phyloP scores from a whole-genome alignment of 2,329 filamentous ascomycete species.

The Aspergillaceae sp. region DNA sequence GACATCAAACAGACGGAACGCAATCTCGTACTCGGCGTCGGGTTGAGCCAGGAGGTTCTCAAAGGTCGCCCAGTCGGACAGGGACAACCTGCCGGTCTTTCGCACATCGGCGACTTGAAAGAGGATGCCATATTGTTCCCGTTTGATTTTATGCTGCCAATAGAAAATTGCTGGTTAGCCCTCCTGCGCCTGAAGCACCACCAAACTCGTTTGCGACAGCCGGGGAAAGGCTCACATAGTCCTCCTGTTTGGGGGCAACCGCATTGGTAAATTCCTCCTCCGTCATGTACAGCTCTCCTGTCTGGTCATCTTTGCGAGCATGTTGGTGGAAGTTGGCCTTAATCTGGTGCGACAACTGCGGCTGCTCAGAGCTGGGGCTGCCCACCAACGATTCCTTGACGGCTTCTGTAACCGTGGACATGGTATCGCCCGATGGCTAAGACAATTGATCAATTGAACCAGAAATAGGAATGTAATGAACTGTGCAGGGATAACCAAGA shows the following conservation, averaged over 20 bases:
- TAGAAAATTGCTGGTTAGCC: conserved; percentile 6
- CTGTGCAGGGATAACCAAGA: conserved; percentile 8
- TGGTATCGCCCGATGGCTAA: conserved; percentile 14
- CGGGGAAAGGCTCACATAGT: conserved; percentile 65
- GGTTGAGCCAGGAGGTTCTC: conserved; percentile 89
- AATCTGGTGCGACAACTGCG: conserved; percentile 63
- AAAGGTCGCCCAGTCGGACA: conserved; percentile 86
- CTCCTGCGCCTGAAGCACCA: background rate
- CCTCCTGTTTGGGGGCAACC: conserved; percentile 74
- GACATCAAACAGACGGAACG: conserved; percentile 90
- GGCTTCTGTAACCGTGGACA: conserved; percentile 53
- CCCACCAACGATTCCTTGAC: conserved; percentile 77
- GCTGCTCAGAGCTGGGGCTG: conserved; percentile 41
- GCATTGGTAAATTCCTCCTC: conserved; percentile 85
- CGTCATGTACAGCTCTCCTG: conserved; percentile 71
- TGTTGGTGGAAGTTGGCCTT: conserved; percentile 67
- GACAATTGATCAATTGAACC: conserved; percentile 1
- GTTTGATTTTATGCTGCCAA: conserved; percentile 86
- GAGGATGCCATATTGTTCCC: conserved; percentile 88
- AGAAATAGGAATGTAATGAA: conserved; percentile 1
- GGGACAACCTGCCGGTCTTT: conserved; percentile 60
- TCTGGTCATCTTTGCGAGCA: conserved; percentile 64
- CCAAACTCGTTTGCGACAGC: background rate
- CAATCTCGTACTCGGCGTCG: conserved; percentile 97
- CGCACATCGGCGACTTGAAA: conserved; percentile 84